Conservation (phyloP, 139 green algal species). For the Zygnema cylindricum region DNA sequence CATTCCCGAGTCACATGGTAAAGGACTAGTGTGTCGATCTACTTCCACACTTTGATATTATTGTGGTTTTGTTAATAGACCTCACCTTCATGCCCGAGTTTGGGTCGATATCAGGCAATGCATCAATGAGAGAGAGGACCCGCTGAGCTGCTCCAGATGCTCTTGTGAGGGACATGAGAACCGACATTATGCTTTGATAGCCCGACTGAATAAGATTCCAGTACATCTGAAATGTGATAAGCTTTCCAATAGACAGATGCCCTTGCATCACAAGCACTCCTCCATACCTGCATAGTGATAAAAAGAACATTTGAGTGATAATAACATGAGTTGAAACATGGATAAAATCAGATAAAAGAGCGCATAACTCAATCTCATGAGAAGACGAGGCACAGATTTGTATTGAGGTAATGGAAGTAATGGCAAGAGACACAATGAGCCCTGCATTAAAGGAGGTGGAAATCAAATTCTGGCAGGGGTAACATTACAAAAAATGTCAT, state of each 20-base stretch:
- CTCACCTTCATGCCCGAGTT: constrained; percentile 51
- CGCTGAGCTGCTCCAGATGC: constrained; percentile 63
- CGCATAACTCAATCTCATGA: background rate
- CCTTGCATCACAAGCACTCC: constrained; percentile 59
- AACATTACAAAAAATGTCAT: too few relatives aligned
- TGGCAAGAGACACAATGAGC: background rate
- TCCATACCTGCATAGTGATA: constrained; percentile 54
- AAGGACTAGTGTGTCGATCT: too few relatives aligned
- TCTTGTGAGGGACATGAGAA: constrained; percentile 66
- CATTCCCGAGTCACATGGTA: too few relatives aligned
- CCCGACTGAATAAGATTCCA: constrained; percentile 62
- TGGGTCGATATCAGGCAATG: constrained; percentile 57
- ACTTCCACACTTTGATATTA: too few relatives aligned
- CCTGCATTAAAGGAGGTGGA: too few relatives aligned
- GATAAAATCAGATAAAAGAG: background rate
- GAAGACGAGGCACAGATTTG: background rate
- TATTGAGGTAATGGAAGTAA: background rate
- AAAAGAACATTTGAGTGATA: background rate
- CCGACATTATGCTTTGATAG: constrained; percentile 61
- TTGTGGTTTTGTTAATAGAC: too few relatives aligned
- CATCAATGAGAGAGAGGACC: constrained; percentile 65
- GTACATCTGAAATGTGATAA: constrained; percentile 68
- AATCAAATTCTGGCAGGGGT: too few relatives aligned
- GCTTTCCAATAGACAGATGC: constrained; percentile 50
- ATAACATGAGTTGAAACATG: background rate